Conservation (phyloP, 2,329 filamentous ascomycete genomes). For the Emmonsia crescens region DNA sequence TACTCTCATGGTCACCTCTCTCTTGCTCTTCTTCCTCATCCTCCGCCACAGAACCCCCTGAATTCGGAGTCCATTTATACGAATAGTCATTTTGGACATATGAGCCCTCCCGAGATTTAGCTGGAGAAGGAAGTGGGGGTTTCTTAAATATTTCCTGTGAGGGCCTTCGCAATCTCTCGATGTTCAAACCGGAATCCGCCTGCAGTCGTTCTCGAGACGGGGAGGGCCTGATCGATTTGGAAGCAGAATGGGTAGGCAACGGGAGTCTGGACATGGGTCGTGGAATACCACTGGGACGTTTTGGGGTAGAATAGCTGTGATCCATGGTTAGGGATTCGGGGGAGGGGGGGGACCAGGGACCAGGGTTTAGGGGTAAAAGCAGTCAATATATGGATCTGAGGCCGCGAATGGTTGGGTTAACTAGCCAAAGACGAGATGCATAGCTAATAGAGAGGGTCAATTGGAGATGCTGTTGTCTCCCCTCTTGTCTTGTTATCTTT, state of each 20-base stretch:
- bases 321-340: constrained; percentile 21
- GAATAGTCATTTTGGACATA: constrained; percentile 16
- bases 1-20: constrained; percentile 17
- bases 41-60: constrained; percentile 8
- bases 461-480: not conserved
- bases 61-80: constrained; percentile 12
- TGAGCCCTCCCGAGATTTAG: constrained; percentile 14
- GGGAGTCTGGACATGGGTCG: constrained; percentile 44
- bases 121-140: constrained; percentile 19
- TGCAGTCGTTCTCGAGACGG: constrained; percentile 39
- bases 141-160: constrained; percentile 30
- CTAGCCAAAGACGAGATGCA: not conserved
- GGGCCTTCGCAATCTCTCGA: constrained; percentile 27
- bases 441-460: not conserved
- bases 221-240: constrained; percentile 36
- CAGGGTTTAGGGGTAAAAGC: not conserved
- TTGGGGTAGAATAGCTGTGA: constrained; percentile 20
- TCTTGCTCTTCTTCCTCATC: constrained; percentile 14
- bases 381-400: too few relatives aligned
- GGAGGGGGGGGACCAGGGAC: not conserved
- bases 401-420: too few relatives aligned
- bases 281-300: constrained; percentile 34
- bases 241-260: constrained; percentile 33
- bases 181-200: constrained; percentile 29
- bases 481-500: not conserved